These are phyloP conservation scores for Boletus albobrunnescens DNA, from an alignment of 1,284 basidiomycete species.

Conservation along the genomic window DNA sequence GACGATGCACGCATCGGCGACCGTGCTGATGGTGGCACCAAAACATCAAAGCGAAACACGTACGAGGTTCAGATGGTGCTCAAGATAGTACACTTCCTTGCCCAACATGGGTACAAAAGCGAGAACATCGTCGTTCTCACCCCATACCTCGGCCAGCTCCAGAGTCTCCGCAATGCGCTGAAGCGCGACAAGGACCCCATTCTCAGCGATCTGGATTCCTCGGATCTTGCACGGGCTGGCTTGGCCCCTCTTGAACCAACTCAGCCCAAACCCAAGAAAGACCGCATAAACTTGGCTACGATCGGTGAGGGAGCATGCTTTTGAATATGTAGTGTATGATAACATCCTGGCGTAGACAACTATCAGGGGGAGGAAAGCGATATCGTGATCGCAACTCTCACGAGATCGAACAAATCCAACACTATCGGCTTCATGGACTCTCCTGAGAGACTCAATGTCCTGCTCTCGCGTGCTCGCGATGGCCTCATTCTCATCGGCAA, in stretches of 20 bases:
- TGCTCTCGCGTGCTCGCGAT: conserved; percentile 59
- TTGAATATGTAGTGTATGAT: too few species aligned
- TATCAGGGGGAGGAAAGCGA: conserved; percentile 68
- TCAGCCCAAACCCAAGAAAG: background rate
- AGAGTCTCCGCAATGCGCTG: conserved; percentile 42
- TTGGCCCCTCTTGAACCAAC: background rate
- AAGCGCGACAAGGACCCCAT: conserved; percentile 51
- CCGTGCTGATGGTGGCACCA: conserved; percentile 39
- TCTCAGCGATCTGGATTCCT: conserved; percentile 56
- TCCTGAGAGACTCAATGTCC: conserved; percentile 60
- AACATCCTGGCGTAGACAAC: too few species aligned
- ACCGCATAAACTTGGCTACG: conserved; percentile 49
- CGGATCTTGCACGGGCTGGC: conserved; percentile 19
- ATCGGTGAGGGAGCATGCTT: conserved; percentile 42
- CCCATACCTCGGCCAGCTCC: conserved; percentile 62
- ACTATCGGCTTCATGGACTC: conserved; percentile 66
- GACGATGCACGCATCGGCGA: conserved; percentile 39
- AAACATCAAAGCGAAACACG: conserved; percentile 55
- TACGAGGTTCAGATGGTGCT: conserved; percentile 57
- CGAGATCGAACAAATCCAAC: conserved; percentile 48
- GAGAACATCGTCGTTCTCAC: conserved; percentile 58
- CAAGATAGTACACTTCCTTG: conserved; percentile 60
- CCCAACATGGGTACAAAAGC: conserved; percentile 60
- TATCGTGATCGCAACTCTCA: conserved; percentile 58
- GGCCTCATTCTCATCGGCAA: conserved; percentile 64